phyloP scores from a whole-genome alignment of 2,329 filamentous ascomycete genomes.

The Arachnomyces sp. region DNA sequence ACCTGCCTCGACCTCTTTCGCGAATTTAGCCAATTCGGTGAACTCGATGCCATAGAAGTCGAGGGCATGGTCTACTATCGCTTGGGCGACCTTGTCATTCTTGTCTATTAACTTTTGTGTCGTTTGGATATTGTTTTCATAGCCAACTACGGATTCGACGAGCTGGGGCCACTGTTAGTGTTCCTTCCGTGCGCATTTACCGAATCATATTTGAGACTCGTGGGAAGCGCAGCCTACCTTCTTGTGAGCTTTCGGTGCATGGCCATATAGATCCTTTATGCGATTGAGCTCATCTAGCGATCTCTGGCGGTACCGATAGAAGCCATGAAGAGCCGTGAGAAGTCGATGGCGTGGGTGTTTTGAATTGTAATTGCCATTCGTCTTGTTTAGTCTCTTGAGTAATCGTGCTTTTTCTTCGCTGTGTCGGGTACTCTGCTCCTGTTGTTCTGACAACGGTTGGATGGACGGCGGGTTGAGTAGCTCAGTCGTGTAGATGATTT shows the following conservation, averaged over 20 bases:
- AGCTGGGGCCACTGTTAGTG: conserved; percentile 24
- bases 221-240: conserved; percentile 5
- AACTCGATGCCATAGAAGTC: conserved; percentile 39
- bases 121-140: conserved; percentile 45
- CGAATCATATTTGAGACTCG: neutral
- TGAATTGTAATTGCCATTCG: conserved; percentile 12
- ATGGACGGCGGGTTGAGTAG: too few relatives aligned
- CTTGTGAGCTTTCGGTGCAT: conserved; percentile 14
- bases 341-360: conserved; percentile 21
- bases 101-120: conserved; percentile 35
- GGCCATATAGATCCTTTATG: conserved; percentile 17
- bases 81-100: conserved; percentile 41
- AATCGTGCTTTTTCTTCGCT: conserved; percentile 14
- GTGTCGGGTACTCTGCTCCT: conserved; percentile 7
- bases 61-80: conserved; percentile 39
- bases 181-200: neutral
- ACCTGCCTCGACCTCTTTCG: conserved; percentile 27
- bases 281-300: conserved; percentile 14
- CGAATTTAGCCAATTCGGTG: conserved; percentile 39
- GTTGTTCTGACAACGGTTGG: neutral
- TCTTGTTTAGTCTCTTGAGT: conserved; percentile 12
- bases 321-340: conserved; percentile 20
- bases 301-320: conserved; percentile 17
- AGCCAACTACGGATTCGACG: conserved; percentile 50
- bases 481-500: too few relatives aligned